Evolutionary conservation across 768 basidiomycete species (phyloP).

Genomic region (Kwoniella botswanensis): DNA sequence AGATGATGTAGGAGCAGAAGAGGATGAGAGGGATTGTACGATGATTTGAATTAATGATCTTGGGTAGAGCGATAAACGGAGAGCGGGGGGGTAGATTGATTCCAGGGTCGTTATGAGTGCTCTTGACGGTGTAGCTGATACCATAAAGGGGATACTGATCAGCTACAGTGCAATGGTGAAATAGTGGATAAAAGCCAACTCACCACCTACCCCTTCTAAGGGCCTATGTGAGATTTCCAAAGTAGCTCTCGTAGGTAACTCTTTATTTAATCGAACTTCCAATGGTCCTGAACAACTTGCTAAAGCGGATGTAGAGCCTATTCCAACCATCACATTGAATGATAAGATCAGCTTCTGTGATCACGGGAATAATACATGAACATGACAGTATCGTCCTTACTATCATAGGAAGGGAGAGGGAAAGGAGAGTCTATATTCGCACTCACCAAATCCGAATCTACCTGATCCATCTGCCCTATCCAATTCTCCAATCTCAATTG

Average conservation of each 20-base stretch:
- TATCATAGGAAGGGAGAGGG: too few species aligned
- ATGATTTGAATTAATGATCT: constrained; percentile 60
- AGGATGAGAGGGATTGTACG: constrained; percentile 57
- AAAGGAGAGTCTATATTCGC: too few species aligned
- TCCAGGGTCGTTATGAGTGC: constrained; percentile 50
- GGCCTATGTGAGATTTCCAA: constrained; percentile 59
- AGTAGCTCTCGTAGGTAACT: constrained; percentile 58
- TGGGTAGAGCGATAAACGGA: constrained; percentile 58
- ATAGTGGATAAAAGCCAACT: constrained; percentile 8
- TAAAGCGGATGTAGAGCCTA: constrained; percentile 56
- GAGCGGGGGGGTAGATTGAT: constrained; percentile 53
- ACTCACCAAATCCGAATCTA: constrained; percentile 57
- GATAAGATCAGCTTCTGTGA: constrained; percentile 2
- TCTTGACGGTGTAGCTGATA: constrained; percentile 55
- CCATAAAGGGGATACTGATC: background rate
- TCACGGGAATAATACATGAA: too few species aligned
- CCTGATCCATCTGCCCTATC: constrained; percentile 59
- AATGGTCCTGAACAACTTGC: constrained; percentile 59
- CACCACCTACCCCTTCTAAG: constrained; percentile 56
- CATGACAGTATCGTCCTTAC: too few species aligned
- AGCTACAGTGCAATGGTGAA: too few species aligned
- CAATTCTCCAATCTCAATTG: constrained; percentile 51
- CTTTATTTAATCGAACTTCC: constrained; percentile 59
- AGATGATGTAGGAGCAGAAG: constrained; percentile 27
- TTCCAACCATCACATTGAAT: background rate